A percentile compares a stretch with the other conserved stretches of the same genome.
Conservation (phyloP, 306 rosid genomes). For the Dryas octopetala region DNA sequence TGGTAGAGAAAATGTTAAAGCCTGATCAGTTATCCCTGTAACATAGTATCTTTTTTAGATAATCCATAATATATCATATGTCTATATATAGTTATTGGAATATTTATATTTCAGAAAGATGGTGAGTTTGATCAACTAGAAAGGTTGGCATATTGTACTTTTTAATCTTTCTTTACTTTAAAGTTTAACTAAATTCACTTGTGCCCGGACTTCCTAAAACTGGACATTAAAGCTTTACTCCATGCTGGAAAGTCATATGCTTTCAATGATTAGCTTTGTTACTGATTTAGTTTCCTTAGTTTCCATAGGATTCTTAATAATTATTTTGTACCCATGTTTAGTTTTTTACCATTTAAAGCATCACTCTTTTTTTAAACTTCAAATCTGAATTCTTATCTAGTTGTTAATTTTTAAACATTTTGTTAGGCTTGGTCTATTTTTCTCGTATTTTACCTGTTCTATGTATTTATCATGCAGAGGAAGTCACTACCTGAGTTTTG, state of each 20-base stretch:
- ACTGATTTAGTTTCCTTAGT: background rate
- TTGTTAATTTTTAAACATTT: background rate
- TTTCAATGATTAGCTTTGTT: background rate
- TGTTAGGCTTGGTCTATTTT: constrained; percentile 1
- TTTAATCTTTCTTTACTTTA: background rate
- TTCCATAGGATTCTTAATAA: background rate
- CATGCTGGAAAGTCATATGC: background rate
- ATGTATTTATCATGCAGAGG: constrained; percentile 59
- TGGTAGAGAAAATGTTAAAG: background rate
- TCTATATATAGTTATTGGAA: background rate
- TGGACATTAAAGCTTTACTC: background rate
- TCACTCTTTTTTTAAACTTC: too few species aligned
- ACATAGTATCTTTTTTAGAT: background rate
- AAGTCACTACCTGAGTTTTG: constrained; percentile 96
- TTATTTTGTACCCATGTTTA: background rate
- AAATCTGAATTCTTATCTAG: background rate
- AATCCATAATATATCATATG: background rate
- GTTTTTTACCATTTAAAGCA: background rate
- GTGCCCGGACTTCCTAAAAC: background rate
- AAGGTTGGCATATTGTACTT: background rate
- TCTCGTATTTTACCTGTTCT: constrained; percentile 31
- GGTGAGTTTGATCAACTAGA: background rate
- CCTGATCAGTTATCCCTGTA: background rate
- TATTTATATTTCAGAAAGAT: background rate
- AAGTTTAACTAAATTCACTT: background rate